Evolutionary conservation across 768 basidiomycete species (phyloP), one percentile per base, ranked within the genome.

Genomic region (Russula sp.): DNA sequence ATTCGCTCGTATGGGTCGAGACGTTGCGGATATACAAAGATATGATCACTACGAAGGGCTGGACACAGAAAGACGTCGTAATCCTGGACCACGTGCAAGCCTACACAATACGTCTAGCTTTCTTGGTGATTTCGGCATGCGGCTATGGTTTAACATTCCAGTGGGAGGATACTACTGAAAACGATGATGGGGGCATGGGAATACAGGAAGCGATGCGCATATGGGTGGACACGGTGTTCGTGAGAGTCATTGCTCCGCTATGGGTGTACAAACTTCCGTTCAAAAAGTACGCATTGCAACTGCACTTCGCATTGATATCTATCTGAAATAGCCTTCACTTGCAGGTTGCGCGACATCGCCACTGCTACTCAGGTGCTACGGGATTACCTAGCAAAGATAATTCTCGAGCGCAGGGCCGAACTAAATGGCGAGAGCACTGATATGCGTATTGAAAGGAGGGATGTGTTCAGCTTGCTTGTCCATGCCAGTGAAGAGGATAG

Each of bases 1-100:
- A 68, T 51, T 55, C 59, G 22, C 59, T 66, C 25, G 65, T 68
- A 46, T 69, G 68, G 67, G 42, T 65, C 25, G 64, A 68, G 58
- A 61, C 68, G 20, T 29, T 52, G 22, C 50, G 63, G 36, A 45
- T 66, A n/a, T 69, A 68, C 47, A 52, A 64, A 35, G 65, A 66
- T 13, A 66, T 66, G 60, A 35, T 61, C 42, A 43, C 39, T 14
- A 36, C 57, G 11, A 67, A 68, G 46, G 62, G 58, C n/a, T 65
- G 65, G 65, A 38, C 58, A 18, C 39, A 22, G 45, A 61, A 56
- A 45, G 54, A 54, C 34, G 39, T 45, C 1, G 49, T 69, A 7
- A 34, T 41, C 3, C 47, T 66, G 32, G 16, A 41, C 14, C 41
- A 56, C 18, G 57, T 63, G 32, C 68, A 69, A 51, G 38, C 52